Percentiles rank a stretch among this genome's conserved stretches.
Conservation (phyloP, 1,284 basidiomycete species). For the Bondarzewia mesenterica region DNA sequence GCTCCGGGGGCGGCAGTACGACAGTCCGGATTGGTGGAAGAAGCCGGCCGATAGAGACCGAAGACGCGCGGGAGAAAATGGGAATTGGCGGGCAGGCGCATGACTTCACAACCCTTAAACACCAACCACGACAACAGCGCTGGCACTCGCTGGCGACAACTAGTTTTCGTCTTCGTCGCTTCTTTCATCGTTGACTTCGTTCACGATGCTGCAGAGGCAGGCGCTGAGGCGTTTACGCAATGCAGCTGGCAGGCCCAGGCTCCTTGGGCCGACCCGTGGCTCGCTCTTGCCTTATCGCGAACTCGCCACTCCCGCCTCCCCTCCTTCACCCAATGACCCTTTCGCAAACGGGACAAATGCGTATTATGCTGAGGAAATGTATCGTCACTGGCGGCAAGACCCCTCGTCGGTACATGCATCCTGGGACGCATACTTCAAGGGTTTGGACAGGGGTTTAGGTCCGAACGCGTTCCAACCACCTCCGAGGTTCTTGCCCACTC, state of each 20-base stretch:
- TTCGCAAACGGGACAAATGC: constrained; percentile 91
- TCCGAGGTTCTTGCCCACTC: constrained; percentile 60
- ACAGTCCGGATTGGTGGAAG: not conserved
- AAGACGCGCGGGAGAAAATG: too few relatives aligned
- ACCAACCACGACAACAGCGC: not conserved
- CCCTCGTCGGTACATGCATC: constrained; percentile 89
- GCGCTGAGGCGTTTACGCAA: constrained; percentile 10
- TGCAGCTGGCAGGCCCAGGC: constrained; percentile 12
- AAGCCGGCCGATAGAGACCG: not conserved
- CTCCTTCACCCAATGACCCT: constrained; percentile 65
- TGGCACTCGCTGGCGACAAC: not conserved
- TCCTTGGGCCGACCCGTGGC: constrained; percentile 5
- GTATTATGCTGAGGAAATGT: constrained; percentile 97
- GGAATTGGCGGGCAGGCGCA: not conserved
- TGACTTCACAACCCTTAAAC: not conserved
- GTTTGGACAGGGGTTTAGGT: constrained; percentile 87
- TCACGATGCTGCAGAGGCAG: constrained; percentile 12
- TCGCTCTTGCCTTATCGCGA: constrained; percentile 18
- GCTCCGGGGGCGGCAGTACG: not conserved
- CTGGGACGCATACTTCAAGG: constrained; percentile 94
- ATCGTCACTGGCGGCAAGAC: constrained; percentile 85
- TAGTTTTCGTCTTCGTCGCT: not conserved
- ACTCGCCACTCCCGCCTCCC: constrained; percentile 41
- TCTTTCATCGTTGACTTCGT: not conserved
- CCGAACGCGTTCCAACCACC: constrained; percentile 82